phyloP scores from a whole-genome alignment of 441 rosid genomes.

The Pelargonium myrrhifolium region DNA sequence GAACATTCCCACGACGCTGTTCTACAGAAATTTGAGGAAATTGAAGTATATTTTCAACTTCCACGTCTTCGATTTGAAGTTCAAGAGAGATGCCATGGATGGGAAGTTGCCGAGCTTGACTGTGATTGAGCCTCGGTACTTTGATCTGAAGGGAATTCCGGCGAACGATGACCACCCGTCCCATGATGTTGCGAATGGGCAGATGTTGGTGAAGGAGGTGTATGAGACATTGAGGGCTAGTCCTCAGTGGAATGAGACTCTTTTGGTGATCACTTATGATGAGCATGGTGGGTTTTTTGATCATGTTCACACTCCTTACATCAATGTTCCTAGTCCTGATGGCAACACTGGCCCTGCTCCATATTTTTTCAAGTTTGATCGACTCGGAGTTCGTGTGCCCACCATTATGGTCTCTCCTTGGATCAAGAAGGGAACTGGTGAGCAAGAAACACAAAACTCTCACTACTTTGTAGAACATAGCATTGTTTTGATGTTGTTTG shows the following conservation, averaged over 20 bases:
- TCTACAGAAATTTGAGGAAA: conserved; percentile 73
- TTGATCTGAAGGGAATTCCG: conserved; percentile 59
- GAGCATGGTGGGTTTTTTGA: conserved; percentile 95
- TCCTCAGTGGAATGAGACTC: conserved; percentile 93
- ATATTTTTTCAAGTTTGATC: conserved; percentile 78
- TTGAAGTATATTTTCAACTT: conserved; percentile 62
- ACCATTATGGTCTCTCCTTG: conserved; percentile 96
- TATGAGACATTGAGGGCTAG: conserved; percentile 79
- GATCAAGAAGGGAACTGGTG: conserved; percentile 92
- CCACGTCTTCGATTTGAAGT: conserved; percentile 55
- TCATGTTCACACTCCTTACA: conserved; percentile 78
- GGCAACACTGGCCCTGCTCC: conserved; percentile 95
- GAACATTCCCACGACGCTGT: conserved; percentile 73
- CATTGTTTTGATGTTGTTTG: no score
- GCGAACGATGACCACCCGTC: conserved; percentile 95
- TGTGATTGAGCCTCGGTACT: conserved; percentile 90
- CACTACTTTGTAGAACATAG: neutral
- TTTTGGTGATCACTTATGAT: conserved; percentile 77
- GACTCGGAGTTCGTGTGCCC: conserved; percentile 90
- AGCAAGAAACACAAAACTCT: no score
- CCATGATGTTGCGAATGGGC: conserved; percentile 89
- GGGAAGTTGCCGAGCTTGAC: conserved; percentile 72
- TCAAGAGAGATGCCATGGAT: conserved; percentile 61
- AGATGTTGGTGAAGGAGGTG: conserved; percentile 76
- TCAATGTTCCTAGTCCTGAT: conserved; percentile 76